phyloP scores from a whole-genome alignment of 495 filamentous ascomycete genomes.

The Rhypophila decipiens region DNA sequence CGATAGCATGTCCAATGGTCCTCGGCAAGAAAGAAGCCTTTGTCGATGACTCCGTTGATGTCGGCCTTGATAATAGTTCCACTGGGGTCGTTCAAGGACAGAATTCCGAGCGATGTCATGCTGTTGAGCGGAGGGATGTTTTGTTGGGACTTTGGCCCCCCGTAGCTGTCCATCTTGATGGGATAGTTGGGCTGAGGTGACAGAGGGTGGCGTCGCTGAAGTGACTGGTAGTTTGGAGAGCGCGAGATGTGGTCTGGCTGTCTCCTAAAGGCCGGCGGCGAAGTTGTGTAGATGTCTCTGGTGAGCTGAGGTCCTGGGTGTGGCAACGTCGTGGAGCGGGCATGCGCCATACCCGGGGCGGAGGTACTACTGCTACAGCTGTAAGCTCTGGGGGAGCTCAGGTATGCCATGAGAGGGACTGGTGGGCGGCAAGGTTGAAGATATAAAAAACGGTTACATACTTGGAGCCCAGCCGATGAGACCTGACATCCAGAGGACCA shows the following conservation, averaged over 20 bases:
- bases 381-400: slow-evolving; percentile 30
- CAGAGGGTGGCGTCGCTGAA: slow-evolving; percentile 44
- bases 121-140: slow-evolving; percentile 55
- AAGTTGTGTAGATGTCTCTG: slow-evolving; percentile 43
- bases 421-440: background rate
- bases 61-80: slow-evolving; percentile 56
- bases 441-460: slow-evolving; percentile 30
- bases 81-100: slow-evolving; percentile 54
- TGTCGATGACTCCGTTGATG: slow-evolving; percentile 81
- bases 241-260: slow-evolving; percentile 41
- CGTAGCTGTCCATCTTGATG: slow-evolving; percentile 41
- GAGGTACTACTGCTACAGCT: slow-evolving; percentile 37
- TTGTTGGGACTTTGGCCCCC: slow-evolving; percentile 33
- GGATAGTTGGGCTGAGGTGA: slow-evolving; percentile 44
- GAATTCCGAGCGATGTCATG: slow-evolving; percentile 50
- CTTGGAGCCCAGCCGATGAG: slow-evolving; percentile 46
- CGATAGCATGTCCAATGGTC: slow-evolving; percentile 94
- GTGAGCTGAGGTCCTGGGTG: slow-evolving; percentile 40
- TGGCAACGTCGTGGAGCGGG: slow-evolving; percentile 44
- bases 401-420: slow-evolving; percentile 20
- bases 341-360: slow-evolving; percentile 50
- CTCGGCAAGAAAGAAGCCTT: slow-evolving; percentile 84
- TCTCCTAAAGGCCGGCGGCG: slow-evolving; percentile 43
- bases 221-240: slow-evolving; percentile 42
- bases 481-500: slow-evolving; percentile 41